phyloP scores from a whole-genome alignment of 2,329 filamentous ascomycete genomes.

The Claviceps capensis region DNA sequence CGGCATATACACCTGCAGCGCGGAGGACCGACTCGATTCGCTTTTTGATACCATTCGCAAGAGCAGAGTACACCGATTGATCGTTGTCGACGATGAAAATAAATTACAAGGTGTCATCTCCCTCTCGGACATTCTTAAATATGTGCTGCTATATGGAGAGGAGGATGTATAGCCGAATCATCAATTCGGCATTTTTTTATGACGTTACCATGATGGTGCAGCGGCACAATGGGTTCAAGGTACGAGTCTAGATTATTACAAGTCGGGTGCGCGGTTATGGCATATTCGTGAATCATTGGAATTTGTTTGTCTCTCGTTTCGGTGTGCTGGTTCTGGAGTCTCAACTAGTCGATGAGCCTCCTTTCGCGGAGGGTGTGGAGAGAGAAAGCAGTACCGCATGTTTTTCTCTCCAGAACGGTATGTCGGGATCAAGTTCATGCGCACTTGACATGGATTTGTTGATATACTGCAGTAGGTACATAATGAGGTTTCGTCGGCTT shows the following conservation, averaged over 20 bases:
- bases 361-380: background rate
- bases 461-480: background rate
- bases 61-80: constrained; percentile 81
- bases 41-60: constrained; percentile 96
- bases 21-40: constrained; percentile 82
- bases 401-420: background rate
- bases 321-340: constrained; percentile 2
- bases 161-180: constrained; percentile 27
- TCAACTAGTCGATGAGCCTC: constrained; percentile 1
- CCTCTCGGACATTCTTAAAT: constrained; percentile 90
- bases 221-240: background rate
- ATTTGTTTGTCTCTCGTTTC: background rate
- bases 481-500: background rate
- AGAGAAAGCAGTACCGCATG: background rate
- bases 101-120: constrained; percentile 81
- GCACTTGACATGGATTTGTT: background rate
- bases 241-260: background rate
- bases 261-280: constrained; percentile 2
- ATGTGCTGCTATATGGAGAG: constrained; percentile 73
- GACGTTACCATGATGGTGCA: background rate
- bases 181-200: background rate
- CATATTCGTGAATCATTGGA: background rate
- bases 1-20: constrained; percentile 90
- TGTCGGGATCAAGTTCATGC: background rate
- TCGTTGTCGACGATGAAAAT: constrained; percentile 84